Conservation (phyloP, 306 rosid genomes). For the Casuarina equisetifolia region DNA sequence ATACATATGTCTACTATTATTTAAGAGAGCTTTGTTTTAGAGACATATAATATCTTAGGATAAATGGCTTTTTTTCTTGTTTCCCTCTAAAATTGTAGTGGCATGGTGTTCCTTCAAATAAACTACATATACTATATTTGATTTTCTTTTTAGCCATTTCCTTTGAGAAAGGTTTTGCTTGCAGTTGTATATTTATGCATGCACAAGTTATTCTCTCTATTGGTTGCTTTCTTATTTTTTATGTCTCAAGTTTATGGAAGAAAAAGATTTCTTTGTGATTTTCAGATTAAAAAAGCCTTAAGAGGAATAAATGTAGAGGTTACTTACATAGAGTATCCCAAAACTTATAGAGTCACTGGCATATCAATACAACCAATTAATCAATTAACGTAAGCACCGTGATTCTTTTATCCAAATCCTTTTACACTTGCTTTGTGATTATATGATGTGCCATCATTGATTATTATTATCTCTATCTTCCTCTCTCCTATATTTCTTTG, state of each 20-base stretch:
- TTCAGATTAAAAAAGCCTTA: slow-evolving; percentile 53
- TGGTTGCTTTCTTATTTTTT: not conserved
- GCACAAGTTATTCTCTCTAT: not conserved
- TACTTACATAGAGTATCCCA: not conserved
- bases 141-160: not conserved
- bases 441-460: not conserved
- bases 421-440: too few relatives aligned
- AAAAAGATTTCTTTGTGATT: not conserved
- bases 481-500: not conserved
- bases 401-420: not conserved
- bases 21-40: not conserved
- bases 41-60: not conserved
- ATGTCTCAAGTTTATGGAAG: not conserved
- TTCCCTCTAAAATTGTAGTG: not conserved
- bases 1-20: not conserved
- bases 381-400: slow-evolving; percentile 48
- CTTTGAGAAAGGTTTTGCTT: not conserved
- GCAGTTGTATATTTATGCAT: not conserved
- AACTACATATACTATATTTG: not conserved
- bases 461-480: not conserved
- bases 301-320: slow-evolving; percentile 48
- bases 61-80: not conserved
- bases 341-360: slow-evolving; percentile 44
- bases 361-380: slow-evolving; percentile 42
- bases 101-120: not conserved